phyloP scores from a whole-genome alignment of 495 filamentous ascomycete genomes.

The Tuber umbilicatum region DNA sequence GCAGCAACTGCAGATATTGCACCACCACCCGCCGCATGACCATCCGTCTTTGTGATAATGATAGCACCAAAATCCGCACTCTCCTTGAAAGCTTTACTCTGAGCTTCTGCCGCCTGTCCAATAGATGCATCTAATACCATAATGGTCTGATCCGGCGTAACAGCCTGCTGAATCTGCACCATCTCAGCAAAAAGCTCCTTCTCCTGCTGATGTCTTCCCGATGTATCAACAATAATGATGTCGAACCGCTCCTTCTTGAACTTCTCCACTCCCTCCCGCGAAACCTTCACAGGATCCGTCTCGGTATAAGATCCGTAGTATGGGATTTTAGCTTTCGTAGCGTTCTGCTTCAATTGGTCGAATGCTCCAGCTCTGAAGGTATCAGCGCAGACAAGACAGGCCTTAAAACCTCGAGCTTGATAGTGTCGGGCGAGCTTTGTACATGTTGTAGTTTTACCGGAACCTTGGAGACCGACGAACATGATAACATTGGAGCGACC shows the following conservation, averaged over 20 bases:
- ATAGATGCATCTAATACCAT: slow-evolving; percentile 96
- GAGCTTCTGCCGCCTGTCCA: slow-evolving; percentile 88
- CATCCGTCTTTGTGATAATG: slow-evolving; percentile 98
- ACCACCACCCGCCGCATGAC: slow-evolving; percentile 87
- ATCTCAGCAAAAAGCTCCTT: slow-evolving; percentile 94
- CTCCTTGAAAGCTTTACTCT: slow-evolving; percentile 94
- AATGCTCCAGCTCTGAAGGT: slow-evolving; percentile 98
- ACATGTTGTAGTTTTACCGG: slow-evolving; percentile 96
- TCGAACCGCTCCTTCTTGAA: slow-evolving; percentile 99
- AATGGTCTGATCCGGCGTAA: slow-evolving; percentile 92
- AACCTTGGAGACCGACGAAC: slow-evolving; percentile 96
- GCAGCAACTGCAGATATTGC: slow-evolving; percentile 98
- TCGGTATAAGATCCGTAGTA: slow-evolving; percentile 96
- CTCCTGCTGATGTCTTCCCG: slow-evolving; percentile 88
- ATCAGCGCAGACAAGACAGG: slow-evolving; percentile 93
- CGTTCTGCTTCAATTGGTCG: slow-evolving; percentile 97
- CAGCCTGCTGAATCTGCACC: slow-evolving; percentile 89
- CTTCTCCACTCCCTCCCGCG: slow-evolving; percentile 89
- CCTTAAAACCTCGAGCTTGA: slow-evolving; percentile 85
- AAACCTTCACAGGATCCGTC: slow-evolving; percentile 89
- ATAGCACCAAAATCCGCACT: slow-evolving; percentile 97
- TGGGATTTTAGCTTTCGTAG: slow-evolving; percentile 96
- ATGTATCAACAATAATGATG: slow-evolving; percentile 97
- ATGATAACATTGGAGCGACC: slow-evolving; percentile 95
- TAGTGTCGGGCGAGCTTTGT: slow-evolving; percentile 96